Evolutionary conservation across 805 yeast species (phyloP), one percentile per base, ranked within the genome.

Genomic region (Brettanomyces custersianus): DNA sequence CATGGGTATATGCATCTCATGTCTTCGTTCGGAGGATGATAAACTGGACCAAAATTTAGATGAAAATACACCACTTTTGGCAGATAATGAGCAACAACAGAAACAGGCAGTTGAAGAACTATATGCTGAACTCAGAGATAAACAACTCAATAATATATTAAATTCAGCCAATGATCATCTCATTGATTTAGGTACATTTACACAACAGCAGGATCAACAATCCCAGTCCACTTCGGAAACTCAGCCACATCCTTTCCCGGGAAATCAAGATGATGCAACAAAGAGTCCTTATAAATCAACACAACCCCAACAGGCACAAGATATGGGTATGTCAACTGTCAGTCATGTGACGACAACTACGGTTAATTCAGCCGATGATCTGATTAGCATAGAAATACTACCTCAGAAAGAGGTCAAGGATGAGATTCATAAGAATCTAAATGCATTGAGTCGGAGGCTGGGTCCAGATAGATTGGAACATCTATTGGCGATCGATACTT

Each of bases 1-100:
- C 36, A 59, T 60, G 65, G 65, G 65, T 15, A 22, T 46, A 15
- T 57, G 62, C 35, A 42, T 59, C 4, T 59, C 63, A 4, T 60
- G 64, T 37, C 29, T 59, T 20, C 37, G 49, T 22, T 42, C 47
- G 4, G 19, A 39, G 3, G 20, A 33, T 12, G 48, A 40, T 22
- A 20, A 31, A 13, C 36, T 19, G 12, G 49, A 51, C 29, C 52
- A 47, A 16, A 46, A 45, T n/a, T 41, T 40, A 22, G 54, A 48
- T 22, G 61, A 55, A 34, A 49, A 45, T 8, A 40, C 53, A 8
- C 59, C 59, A 2, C 40, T 56, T 20, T 37, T 56, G 19, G 45
- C 37, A 9, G 49, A 47, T 31, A 41, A 41, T 24, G 39, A 46
- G 18, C 39, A 42, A 16, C 47, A 44, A 18, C 36, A 39, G 25